These are phyloP conservation scores for Symbiotaphrina buchneri DNA, from an alignment of 495 filamentous ascomycete species.

Conservation along the genomic window DNA sequence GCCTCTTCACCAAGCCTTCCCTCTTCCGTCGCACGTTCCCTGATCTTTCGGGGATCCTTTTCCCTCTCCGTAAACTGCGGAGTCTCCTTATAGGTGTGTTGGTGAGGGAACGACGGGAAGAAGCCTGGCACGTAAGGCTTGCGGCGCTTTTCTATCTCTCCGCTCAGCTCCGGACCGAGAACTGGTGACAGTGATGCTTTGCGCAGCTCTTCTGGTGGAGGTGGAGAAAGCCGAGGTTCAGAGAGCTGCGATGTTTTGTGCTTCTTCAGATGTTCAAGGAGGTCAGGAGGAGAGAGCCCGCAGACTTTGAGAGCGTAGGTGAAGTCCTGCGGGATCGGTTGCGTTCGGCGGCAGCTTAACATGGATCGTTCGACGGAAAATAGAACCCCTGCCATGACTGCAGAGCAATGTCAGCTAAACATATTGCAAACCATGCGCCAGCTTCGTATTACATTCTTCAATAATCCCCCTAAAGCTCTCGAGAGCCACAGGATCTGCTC, in stretches of 20 bases:
- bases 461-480: slow-evolving; percentile 29
- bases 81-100: slow-evolving; percentile 50
- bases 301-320: slow-evolving; percentile 29
- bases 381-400: slow-evolving; percentile 35
- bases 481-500: slow-evolving; percentile 31
- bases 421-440: slow-evolving; percentile 9
- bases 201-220: slow-evolving; percentile 20
- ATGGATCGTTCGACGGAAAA: slow-evolving; percentile 36
- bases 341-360: slow-evolving; percentile 30
- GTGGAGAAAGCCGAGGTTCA: slow-evolving; percentile 18
- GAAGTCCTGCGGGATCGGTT: slow-evolving; percentile 47
- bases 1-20: slow-evolving; percentile 54
- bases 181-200: slow-evolving; percentile 17
- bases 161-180: slow-evolving; percentile 29
- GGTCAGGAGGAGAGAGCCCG: slow-evolving; percentile 13
- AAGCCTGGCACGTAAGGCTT: slow-evolving; percentile 36
- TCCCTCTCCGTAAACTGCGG: slow-evolving; percentile 42
- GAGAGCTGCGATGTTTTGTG: slow-evolving; percentile 13
- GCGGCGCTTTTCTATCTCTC: slow-evolving; percentile 21
- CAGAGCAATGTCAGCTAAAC: slow-evolving; percentile 3
- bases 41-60: slow-evolving; percentile 43
- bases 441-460: slow-evolving; percentile 47
- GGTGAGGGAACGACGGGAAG: slow-evolving; percentile 48
- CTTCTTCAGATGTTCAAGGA: slow-evolving; percentile 16
- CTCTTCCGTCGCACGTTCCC: slow-evolving; percentile 50